Conservation (phyloP, 768 basidiomycete species). For the Naganishia friedmannii region DNA sequence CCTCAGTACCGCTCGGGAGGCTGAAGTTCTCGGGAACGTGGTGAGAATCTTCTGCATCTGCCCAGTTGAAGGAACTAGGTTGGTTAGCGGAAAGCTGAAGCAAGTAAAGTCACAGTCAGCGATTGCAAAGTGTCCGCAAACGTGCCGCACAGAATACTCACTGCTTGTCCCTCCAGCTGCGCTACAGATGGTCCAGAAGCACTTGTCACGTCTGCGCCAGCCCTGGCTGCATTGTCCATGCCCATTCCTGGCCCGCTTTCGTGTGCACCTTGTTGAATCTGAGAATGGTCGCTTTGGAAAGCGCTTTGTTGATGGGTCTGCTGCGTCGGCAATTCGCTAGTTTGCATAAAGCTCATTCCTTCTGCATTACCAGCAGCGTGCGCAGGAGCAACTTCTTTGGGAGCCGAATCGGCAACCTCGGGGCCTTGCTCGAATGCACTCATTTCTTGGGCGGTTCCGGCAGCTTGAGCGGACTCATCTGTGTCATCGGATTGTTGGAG, state of each 20-base stretch:
- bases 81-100: constrained; percentile 8
- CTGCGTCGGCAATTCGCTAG: constrained; percentile 19
- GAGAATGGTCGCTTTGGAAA: background rate
- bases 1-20: constrained; percentile 1
- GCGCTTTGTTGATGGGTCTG: background rate
- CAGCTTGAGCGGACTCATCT: background rate
- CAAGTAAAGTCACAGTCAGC: background rate
- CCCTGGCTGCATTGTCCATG: background rate
- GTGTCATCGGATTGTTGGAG: background rate
- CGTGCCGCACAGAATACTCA: background rate
- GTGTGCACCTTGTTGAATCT: background rate
- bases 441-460: background rate
- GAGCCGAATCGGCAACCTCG: constrained; percentile 12
- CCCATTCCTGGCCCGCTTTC: constrained; percentile 18
- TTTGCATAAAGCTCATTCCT: constrained; percentile 32
- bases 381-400: constrained; percentile 12
- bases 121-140: background rate
- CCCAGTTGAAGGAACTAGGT: constrained; percentile 22
- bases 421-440: constrained; percentile 3
- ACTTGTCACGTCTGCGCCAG: background rate
- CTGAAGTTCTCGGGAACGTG: constrained; percentile 23
- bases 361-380: background rate
- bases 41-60: constrained; percentile 17
- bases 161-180: constrained; percentile 11
- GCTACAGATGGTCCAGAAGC: constrained; percentile 9